Conservation (phyloP, 768 basidiomycete genomes). For the Mycena latifolia region DNA sequence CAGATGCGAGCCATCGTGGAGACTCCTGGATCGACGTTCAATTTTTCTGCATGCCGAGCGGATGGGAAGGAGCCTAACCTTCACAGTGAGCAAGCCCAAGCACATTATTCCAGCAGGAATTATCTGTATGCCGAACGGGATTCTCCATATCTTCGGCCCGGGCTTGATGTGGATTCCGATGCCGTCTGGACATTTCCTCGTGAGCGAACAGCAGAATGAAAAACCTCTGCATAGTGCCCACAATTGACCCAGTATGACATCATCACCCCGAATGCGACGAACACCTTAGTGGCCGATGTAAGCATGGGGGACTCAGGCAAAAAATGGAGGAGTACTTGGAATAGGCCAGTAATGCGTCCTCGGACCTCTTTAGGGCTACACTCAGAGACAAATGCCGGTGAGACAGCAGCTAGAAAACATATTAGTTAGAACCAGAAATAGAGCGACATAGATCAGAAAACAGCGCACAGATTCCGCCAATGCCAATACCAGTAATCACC, state of each 20-base stretch:
- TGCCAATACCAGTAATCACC: slow-evolving; percentile 83
- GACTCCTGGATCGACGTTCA: slow-evolving; percentile 64
- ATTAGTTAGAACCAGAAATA: not conserved
- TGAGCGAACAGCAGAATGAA: too few species aligned
- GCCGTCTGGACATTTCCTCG: slow-evolving; percentile 59
- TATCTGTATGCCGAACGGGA: slow-evolving; percentile 82
- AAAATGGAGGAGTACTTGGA: slow-evolving; percentile 65
- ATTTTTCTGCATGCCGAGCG: not conserved
- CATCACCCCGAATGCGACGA: slow-evolving; percentile 86
- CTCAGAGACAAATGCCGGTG: slow-evolving; percentile 89
- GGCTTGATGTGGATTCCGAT: slow-evolving; percentile 64
- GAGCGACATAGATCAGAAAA: not conserved
- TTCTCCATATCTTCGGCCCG: slow-evolving; percentile 70
- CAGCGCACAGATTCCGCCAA: slow-evolving; percentile 76
- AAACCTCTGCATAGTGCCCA: too few species aligned
- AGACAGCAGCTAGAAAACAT: slow-evolving; percentile 61
- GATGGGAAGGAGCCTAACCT: slow-evolving; percentile 47
- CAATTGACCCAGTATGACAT: slow-evolving; percentile 87
- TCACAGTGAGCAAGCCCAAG: slow-evolving; percentile 75
- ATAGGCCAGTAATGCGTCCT: slow-evolving; percentile 86
- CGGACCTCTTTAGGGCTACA: slow-evolving; percentile 90
- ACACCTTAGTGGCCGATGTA: slow-evolving; percentile 11
- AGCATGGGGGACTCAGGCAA: not conserved
- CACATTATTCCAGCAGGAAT: slow-evolving; percentile 81
- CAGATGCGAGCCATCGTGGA: slow-evolving; percentile 81